A percentile compares a stretch with the other conserved stretches of the same genome.
phyloP scores from a whole-genome alignment of 306 rosid species.

The Nissolia schottii region DNA sequence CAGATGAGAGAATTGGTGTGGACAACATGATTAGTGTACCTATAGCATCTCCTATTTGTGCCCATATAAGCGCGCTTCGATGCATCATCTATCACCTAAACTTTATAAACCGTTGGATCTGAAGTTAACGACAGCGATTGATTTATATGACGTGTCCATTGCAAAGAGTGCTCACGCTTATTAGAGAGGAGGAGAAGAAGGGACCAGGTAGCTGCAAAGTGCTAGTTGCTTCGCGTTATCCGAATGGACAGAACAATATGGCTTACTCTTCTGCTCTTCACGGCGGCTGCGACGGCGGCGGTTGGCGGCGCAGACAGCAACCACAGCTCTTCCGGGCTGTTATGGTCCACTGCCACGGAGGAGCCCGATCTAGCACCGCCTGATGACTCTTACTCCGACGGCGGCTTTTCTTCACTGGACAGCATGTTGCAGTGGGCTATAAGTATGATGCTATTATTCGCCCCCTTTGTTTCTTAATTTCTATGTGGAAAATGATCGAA shows the following conservation, averaged over 20 bases:
- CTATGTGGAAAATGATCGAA: background rate
- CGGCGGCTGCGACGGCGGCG: background rate
- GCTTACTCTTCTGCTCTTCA: constrained; percentile 11
- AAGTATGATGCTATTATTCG: constrained; percentile 13
- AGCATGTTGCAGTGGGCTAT: constrained; percentile 94
- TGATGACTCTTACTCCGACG: constrained; percentile 45
- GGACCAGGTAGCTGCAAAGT: background rate
- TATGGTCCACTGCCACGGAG: constrained; percentile 48
- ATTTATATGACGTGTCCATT: background rate
- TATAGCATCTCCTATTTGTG: background rate
- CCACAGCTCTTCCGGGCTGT: constrained; percentile 17
- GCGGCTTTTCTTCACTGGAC: constrained; percentile 86
- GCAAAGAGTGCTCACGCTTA: background rate
- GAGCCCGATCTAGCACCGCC: constrained; percentile 40
- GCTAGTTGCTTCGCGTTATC: background rate
- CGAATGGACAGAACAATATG: constrained; percentile 26
- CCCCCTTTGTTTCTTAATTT: background rate
- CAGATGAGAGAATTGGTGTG: no score
- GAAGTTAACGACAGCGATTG: background rate
- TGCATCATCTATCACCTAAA: background rate
- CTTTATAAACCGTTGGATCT: constrained; percentile 4
- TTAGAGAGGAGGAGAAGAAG: background rate
- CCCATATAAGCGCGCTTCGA: background rate
- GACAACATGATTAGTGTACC: no score
- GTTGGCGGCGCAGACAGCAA: constrained; percentile 13